Evolutionary conservation across 164 flowering plant genomes (phyloP).

Genomic region (Taxillus chinensis): DNA sequence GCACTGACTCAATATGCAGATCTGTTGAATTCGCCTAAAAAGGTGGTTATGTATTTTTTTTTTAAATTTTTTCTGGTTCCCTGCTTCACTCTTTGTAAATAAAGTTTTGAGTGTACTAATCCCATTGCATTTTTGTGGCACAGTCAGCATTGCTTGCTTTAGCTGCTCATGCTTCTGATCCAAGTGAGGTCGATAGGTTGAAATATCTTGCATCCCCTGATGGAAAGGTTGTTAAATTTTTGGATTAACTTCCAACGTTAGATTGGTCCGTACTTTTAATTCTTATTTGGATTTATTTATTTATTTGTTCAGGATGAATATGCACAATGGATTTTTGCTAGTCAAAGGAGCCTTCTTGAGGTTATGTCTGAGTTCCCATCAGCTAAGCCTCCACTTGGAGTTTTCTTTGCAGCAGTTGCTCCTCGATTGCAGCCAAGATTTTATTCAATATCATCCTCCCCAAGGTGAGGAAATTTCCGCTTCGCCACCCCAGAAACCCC

Average conservation of each 20-base stretch:
- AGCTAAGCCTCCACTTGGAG: conserved; percentile 89
- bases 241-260: not conserved
- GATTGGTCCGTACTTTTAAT: not conserved
- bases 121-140: not conserved
- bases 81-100: not conserved
- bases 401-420: conserved; percentile 82
- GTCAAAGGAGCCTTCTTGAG: conserved; percentile 90
- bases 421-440: conserved; percentile 86
- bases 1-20: conserved; percentile 80
- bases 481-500: not conserved
- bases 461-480: conserved; percentile 32
- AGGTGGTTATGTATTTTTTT: conserved; percentile 36
- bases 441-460: conserved; percentile 94
- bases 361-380: conserved; percentile 92
- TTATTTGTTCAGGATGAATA: conserved; percentile 57
- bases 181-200: conserved; percentile 76
- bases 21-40: conserved; percentile 88
- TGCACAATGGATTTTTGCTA: conserved; percentile 67
- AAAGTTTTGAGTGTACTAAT: not conserved
- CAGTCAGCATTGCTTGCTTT: conserved; percentile 87
- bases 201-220: conserved; percentile 87
- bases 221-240: conserved; percentile 62
- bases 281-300: not conserved
- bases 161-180: conserved; percentile 90
- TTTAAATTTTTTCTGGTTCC: too few relatives aligned